Base-by-base conservation (phyloP, 306 rosid genomes). In the Quercus dentata region DNA sequence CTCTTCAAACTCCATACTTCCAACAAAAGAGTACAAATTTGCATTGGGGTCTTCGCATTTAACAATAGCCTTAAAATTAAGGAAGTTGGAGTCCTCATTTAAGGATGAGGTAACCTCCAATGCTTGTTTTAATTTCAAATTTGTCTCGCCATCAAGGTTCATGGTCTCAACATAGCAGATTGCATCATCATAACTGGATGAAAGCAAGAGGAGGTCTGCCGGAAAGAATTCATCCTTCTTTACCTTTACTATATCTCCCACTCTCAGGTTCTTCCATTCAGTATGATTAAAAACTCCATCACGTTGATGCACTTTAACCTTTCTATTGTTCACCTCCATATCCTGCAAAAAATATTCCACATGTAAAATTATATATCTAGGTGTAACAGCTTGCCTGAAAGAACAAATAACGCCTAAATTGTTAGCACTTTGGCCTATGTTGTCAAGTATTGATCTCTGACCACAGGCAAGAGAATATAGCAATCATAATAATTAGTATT, bases 101-200 rank as follows among this genome's bases (percentile, higher is more conserved):
- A 91, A 76, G 74, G 72, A 83, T 28, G 91, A 93, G 71, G 96
- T 91, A 46, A 83, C 92, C 75, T 90, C 99, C 90, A 93, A 89
- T 23, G 88, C 96, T 83, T 95, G 98, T 79, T 93, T 95, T 71
- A 91, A 31, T 85, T 95, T 95, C 62, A 95, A 81, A 86, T 95
- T 95, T 78, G 99, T 95, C 90, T 95, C 99, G 11, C 99, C 98
- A 69, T 95, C 99, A 74, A 95, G 94, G 84, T 89, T 95, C 99
- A 91, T 95, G 31, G 99, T 95, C 87, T 95, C 98, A 33, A 95
- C 99, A 71, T 95, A 95, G 87, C 98, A 93, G 61, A 95, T 59
- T 74, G 98, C 92, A 82, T 93, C 99, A 21, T 91, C 98, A 25
- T 90, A 95, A 87, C 92, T 84, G 30, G 99, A 93, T 2, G 99